Evolutionary conservation across 345 rosid genomes (phyloP).

Genomic region (Toxicodendron radicans): DNA sequence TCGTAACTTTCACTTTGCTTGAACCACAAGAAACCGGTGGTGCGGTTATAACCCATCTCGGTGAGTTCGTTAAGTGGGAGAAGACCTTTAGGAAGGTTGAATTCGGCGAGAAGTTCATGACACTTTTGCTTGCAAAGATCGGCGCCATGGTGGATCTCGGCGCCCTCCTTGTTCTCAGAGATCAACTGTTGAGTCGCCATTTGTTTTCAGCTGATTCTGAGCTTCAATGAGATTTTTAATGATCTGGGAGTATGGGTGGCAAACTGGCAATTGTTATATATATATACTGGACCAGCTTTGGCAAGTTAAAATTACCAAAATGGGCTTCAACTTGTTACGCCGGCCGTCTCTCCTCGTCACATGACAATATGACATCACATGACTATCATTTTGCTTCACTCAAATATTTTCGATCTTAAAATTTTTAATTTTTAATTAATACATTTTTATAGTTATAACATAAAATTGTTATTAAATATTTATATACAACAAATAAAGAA

Average conservation of each 20-base stretch:
- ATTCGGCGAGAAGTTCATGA: conserved; percentile 36
- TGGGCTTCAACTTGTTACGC: background rate
- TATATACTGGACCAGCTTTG: background rate
- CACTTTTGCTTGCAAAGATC: conserved; percentile 51
- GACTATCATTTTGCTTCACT: too few species aligned
- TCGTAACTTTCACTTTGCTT: conserved; percentile 44
- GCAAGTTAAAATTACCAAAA: background rate
- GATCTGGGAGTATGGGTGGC: too few species aligned
- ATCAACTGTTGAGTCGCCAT: conserved; percentile 36
- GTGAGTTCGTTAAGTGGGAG: conserved; percentile 52
- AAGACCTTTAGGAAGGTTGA: conserved; percentile 54
- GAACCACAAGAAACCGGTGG: conserved; percentile 64
- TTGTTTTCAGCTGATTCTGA: background rate
- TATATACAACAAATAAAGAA: too few species aligned
- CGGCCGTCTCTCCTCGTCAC: too few species aligned
- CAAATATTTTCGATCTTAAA: too few species aligned
- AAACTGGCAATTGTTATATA: background rate
- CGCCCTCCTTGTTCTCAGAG: conserved; percentile 37
- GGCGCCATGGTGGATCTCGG: conserved; percentile 50
- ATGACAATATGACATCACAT: too few species aligned
- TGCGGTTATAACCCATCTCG: conserved; percentile 52
- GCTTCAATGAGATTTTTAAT: too few species aligned
- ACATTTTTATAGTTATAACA: too few species aligned
- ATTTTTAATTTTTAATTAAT: too few species aligned
- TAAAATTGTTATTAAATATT: too few species aligned